Evolutionary conservation across 2,329 filamentous ascomycete genomes (phyloP).

Genomic region (Stagonosporopsis chrysanthemi): DNA sequence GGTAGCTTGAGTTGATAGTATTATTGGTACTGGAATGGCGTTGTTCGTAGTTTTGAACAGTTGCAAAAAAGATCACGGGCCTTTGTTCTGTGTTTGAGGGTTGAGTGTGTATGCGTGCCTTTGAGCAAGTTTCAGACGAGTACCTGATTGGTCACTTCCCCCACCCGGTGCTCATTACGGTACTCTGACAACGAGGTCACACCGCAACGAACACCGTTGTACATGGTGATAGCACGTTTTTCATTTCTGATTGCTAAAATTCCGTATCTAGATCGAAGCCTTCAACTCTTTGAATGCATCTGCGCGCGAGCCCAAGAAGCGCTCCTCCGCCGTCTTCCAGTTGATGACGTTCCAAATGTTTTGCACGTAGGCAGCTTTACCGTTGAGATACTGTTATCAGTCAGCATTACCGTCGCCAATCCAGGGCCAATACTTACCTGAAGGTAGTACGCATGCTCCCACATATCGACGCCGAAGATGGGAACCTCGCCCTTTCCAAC

Average conservation of each 20-base stretch:
- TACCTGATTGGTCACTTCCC: conserved; percentile 35
- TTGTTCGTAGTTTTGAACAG: neutral
- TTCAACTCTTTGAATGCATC: conserved; percentile 52
- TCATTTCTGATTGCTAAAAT: neutral
- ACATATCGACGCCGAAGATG: conserved; percentile 84
- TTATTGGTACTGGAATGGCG: neutral
- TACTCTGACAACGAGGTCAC: conserved; percentile 22
- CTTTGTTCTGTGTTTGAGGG: neutral
- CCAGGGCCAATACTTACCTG: conserved; percentile 60
- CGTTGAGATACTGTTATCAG: conserved; percentile 70
- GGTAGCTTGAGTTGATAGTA: neutral
- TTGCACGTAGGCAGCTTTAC: conserved; percentile 76
- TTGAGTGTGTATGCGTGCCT: conserved; percentile 40
- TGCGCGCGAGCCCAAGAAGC: conserved; percentile 60
- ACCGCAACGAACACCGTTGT: neutral
- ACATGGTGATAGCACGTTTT: neutral
- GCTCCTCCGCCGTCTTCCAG: conserved; percentile 73
- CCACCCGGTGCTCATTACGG: conserved; percentile 28
- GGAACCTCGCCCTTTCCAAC: conserved; percentile 68
- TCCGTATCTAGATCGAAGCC: conserved; percentile 37
- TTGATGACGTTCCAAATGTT: conserved; percentile 82
- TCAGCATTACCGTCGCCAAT: conserved; percentile 4
- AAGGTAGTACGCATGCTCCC: conserved; percentile 92
- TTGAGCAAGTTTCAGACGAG: conserved; percentile 49
- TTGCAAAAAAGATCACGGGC: neutral